Conservation (phyloP, 148 eudicot species). For the Beta vulgaris region DNA sequence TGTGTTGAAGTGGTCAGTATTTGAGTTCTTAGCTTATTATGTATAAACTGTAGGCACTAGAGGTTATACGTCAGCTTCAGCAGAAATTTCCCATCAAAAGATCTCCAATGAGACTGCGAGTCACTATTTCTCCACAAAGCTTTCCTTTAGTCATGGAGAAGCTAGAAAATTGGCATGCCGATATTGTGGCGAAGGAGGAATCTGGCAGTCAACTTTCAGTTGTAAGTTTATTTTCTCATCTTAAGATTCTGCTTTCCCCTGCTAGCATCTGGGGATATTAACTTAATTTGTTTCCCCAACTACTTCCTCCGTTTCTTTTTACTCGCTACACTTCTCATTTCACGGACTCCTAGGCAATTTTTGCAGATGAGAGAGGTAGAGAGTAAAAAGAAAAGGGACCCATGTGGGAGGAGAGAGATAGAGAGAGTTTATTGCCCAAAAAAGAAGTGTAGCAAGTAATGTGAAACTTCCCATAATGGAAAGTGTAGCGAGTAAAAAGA, state of each 20-base stretch:
- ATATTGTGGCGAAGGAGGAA: conserved; percentile 62
- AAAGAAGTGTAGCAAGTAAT: too few species aligned
- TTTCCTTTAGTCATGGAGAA: conserved; percentile 55
- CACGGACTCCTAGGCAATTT: too few species aligned
- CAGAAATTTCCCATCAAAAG: conserved; percentile 81
- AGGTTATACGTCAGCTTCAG: conserved; percentile 87
- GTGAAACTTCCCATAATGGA: too few species aligned
- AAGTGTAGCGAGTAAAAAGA: too few species aligned
- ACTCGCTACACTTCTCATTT: too few species aligned
- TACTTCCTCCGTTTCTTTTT: too few species aligned
- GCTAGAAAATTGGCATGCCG: conserved; percentile 59
- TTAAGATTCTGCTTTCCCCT: neutral
- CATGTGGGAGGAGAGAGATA: too few species aligned
- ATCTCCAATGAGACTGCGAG: conserved; percentile 78
- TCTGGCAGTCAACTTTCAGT: conserved; percentile 65
- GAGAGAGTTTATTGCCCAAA: too few species aligned
- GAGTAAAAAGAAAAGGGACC: too few species aligned
- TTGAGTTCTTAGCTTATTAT: conserved; percentile 4
- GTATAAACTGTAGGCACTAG: conserved; percentile 59
- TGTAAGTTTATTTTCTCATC: conserved; percentile 51
- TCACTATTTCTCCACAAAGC: conserved; percentile 48
- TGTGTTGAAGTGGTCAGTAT: neutral
- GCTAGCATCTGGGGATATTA: neutral
- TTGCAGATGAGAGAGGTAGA: too few species aligned
- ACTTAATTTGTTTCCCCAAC: neutral